phyloP scores from a whole-genome alignment of 75 land plant species.

The Chamaecyparis obtusa region DNA sequence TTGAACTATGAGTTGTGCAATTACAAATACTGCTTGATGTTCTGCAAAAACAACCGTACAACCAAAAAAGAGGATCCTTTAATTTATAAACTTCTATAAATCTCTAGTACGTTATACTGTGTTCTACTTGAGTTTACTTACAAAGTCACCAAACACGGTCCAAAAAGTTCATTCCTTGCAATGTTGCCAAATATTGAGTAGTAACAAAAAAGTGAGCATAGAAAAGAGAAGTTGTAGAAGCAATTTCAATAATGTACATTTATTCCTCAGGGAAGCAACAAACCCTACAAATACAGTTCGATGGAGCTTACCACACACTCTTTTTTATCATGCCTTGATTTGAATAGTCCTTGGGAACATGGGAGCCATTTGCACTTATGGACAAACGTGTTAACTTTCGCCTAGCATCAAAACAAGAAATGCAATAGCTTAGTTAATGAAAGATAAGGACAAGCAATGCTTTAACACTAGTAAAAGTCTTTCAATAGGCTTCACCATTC shows the following conservation, averaged over 20 bases:
- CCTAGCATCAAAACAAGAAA: conserved; percentile 36
- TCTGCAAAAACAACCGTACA: background rate
- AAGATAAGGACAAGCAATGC: background rate
- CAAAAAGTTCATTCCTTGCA: background rate
- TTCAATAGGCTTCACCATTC: background rate
- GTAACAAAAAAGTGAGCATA: background rate
- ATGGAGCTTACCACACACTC: conserved; percentile 61
- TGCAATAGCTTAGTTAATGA: background rate
- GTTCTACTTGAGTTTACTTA: background rate
- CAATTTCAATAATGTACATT: background rate
- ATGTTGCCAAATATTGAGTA: background rate
- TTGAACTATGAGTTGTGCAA: background rate
- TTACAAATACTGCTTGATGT: background rate
- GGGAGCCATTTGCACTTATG: conserved; percentile 86
- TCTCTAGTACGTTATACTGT: background rate
- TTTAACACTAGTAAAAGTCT: background rate
- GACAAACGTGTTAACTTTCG: conserved; percentile 70
- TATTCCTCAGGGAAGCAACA: background rate
- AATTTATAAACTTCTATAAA: background rate
- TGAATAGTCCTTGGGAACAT: conserved; percentile 58
- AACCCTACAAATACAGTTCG: background rate
- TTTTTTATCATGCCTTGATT: conserved; percentile 68
- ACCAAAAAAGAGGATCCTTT: background rate
- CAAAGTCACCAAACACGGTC: background rate
- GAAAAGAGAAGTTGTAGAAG: background rate